These are phyloP conservation scores for Lepraria neglecta DNA, from an alignment of 495 filamentous ascomycete genomes.

Conservation along the genomic window DNA sequence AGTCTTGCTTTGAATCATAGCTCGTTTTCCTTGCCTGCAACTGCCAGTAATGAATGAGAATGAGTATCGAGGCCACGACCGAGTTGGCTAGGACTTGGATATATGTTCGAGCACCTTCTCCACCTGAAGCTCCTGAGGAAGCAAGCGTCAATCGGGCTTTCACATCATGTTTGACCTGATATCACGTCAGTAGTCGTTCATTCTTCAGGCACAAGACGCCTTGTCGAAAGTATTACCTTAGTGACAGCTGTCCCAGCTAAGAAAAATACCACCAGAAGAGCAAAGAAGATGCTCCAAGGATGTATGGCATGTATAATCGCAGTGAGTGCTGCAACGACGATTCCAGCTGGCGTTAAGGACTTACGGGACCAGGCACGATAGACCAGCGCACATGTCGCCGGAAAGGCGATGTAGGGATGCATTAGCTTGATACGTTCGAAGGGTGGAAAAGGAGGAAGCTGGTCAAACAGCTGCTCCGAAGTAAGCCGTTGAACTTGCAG, in stretches of 20 bases:
- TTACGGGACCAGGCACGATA: slow-evolving; percentile 66
- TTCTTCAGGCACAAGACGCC: slow-evolving; percentile 11
- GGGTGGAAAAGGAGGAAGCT: neutral
- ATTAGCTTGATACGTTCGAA: neutral
- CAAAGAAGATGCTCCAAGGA: slow-evolving; percentile 85
- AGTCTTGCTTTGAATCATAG: slow-evolving; percentile 22
- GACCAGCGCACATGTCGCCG: slow-evolving; percentile 56
- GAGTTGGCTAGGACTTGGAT: slow-evolving; percentile 91
- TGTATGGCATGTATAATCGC: slow-evolving; percentile 77
- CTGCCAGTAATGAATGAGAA: slow-evolving; percentile 62
- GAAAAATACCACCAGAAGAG: slow-evolving; percentile 79
- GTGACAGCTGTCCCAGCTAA: slow-evolving; percentile 75
- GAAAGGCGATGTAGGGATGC: slow-evolving; percentile 55
- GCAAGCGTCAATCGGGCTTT: slow-evolving; percentile 77
- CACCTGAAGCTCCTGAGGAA: slow-evolving; percentile 61
- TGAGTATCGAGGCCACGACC: slow-evolving; percentile 64
- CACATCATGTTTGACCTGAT: slow-evolving; percentile 74
- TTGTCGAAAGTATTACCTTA: slow-evolving; percentile 47
- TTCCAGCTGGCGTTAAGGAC: slow-evolving; percentile 68
- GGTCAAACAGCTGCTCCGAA: neutral
- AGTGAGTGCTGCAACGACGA: slow-evolving; percentile 62
- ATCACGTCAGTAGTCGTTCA: slow-evolving; percentile 15
- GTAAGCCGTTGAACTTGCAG: slow-evolving; percentile 2
- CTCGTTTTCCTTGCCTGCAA: slow-evolving; percentile 42
- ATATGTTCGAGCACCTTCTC: slow-evolving; percentile 75